Evolutionary conservation across 495 filamentous ascomycete species (phyloP).

Genomic region (Halenospora varia): DNA sequence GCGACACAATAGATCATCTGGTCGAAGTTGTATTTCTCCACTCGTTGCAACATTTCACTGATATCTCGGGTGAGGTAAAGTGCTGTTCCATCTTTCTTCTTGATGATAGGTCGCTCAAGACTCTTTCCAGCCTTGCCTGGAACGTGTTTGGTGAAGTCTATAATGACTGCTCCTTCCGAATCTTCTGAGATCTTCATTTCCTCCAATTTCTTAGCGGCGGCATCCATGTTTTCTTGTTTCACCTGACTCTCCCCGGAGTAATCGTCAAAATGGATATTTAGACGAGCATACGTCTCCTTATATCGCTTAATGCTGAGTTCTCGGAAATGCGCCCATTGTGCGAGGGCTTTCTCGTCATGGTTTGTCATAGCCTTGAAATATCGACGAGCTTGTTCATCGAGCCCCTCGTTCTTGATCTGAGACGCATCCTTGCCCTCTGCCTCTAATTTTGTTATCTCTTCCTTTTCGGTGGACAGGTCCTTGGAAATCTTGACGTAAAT

Average conservation of each 20-base stretch:
- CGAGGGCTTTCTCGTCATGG: conserved; percentile 69
- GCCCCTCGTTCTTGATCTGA: conserved; percentile 43
- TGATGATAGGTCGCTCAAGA: conserved; percentile 51
- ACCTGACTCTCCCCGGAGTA: conserved; percentile 97
- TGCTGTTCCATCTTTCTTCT: conserved; percentile 59
- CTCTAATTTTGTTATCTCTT: conserved; percentile 42
- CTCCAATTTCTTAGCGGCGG: conserved; percentile 58
- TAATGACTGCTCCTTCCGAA: conserved; percentile 83
- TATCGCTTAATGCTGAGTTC: conserved; percentile 86
- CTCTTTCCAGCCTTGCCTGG: conserved; percentile 54
- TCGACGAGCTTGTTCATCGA: conserved; percentile 59
- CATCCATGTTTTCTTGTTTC: conserved; percentile 73
- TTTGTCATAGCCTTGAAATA: conserved; percentile 95
- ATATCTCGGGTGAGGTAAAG: conserved; percentile 66
- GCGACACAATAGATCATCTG: conserved; percentile 69
- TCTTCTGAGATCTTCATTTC: conserved; percentile 71
- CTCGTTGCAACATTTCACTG: conserved; percentile 53
- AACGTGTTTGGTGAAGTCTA: conserved; percentile 78
- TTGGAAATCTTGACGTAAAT: conserved; percentile 61
- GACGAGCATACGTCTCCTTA: conserved; percentile 72
- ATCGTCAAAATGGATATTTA: conserved; percentile 91
- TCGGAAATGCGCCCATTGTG: conserved; percentile 82
- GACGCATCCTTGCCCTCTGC: conserved; percentile 39
- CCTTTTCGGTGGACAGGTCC: conserved; percentile 53
- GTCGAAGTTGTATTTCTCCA: conserved; percentile 62